Percentiles rank a stretch among this genome's conserved stretches.
These are phyloP conservation scores for Venturia effusa DNA, from an alignment of 2,329 filamentous ascomycete species.

Conservation along the genomic window DNA sequence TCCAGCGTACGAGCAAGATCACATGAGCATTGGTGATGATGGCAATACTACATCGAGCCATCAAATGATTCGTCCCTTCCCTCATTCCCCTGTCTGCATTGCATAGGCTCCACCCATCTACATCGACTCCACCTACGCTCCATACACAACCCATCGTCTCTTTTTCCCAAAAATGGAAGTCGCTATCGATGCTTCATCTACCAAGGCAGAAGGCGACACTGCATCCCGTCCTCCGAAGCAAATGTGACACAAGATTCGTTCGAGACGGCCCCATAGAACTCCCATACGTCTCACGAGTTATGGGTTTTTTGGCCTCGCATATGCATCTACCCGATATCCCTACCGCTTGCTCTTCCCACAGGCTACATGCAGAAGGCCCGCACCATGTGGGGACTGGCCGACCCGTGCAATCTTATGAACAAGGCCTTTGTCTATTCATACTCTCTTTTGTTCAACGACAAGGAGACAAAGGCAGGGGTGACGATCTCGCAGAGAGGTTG, in stretches of 20 bases:
- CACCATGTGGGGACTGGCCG: not conserved
- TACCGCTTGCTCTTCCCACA: not conserved
- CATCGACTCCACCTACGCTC: not conserved
- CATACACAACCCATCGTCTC: not conserved
- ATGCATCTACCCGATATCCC: not conserved
- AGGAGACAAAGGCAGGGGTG: not conserved
- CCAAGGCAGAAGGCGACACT: not conserved
- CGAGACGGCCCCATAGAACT: slow-evolving; percentile 4
- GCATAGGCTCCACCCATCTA: not conserved
- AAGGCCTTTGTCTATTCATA: slow-evolving; percentile 3
- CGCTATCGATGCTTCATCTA: not conserved
- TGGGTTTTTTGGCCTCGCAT: not conserved
- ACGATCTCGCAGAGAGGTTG: not conserved
- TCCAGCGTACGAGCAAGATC: not conserved
- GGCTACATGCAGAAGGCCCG: not conserved
- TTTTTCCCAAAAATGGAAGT: not conserved
- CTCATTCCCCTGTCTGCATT: slow-evolving; percentile 1
- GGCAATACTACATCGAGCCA: not conserved
- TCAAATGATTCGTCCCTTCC: not conserved
- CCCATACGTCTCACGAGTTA: not conserved
- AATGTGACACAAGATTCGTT: not conserved
- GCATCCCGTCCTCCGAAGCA: not conserved
- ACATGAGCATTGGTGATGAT: not conserved
- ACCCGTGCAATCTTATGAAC: not conserved
- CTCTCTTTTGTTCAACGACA: too few relatives aligned